A percentile compares a stretch with the other conserved stretches of the same genome.
Conservation (phyloP, 768 basidiomycete genomes). For the Astraeus odoratus region DNA sequence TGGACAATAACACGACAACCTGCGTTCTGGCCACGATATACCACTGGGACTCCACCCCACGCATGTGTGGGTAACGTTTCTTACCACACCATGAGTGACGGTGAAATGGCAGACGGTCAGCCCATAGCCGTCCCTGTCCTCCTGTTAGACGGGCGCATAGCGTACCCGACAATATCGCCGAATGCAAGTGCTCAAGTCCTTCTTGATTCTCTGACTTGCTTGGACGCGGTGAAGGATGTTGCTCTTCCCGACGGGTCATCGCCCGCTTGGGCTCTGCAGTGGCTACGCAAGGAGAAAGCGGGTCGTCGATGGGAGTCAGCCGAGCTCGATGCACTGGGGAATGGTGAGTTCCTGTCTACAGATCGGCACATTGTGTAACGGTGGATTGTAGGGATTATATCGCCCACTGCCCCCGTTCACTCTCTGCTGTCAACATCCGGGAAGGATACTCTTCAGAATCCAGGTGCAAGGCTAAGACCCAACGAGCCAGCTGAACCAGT, state of each 20-base stretch:
- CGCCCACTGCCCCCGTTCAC: slow-evolving; percentile 38
- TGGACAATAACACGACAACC: too few species aligned
- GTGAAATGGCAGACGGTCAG: slow-evolving; percentile 33
- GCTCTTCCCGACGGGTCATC: slow-evolving; percentile 52
- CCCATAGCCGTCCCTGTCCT: slow-evolving; percentile 52
- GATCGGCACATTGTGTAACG: background rate
- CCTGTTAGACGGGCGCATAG: slow-evolving; percentile 50
- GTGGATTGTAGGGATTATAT: slow-evolving; percentile 40
- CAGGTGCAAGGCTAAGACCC: slow-evolving; percentile 37
- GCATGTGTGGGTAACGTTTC: too few species aligned
- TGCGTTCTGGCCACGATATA: too few species aligned
- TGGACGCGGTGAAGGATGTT: slow-evolving; percentile 45
- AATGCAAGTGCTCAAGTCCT: slow-evolving; percentile 56
- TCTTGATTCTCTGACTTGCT: slow-evolving; percentile 40
- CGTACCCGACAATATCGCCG: slow-evolving; percentile 51
- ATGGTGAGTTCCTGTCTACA: slow-evolving; percentile 40
- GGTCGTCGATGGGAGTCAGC: slow-evolving; percentile 68
- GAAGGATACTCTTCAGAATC: slow-evolving; percentile 14
- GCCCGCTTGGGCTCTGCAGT: slow-evolving; percentile 64
- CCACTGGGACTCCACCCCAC: too few species aligned
- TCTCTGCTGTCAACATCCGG: slow-evolving; percentile 43
- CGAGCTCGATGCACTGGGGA: slow-evolving; percentile 56
- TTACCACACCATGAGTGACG: too few species aligned
- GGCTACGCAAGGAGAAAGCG: slow-evolving; percentile 46
- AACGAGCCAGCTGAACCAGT: slow-evolving; percentile 61